Evolutionary conservation across 345 rosid species (phyloP).

Genomic region (Triadica sebifera): DNA sequence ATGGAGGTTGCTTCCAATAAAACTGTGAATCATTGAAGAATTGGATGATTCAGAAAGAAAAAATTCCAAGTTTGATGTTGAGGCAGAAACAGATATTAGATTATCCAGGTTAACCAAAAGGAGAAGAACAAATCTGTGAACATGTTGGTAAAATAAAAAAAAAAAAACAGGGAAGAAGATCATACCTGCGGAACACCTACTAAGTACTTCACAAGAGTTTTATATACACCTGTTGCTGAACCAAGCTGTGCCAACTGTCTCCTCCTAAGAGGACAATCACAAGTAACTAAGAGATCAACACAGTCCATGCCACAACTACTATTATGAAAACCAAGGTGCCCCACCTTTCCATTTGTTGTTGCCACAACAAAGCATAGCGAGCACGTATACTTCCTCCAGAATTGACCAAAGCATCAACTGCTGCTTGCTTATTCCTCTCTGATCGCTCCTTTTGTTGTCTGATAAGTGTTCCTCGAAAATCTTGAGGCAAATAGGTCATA

Average conservation of each 20-base stretch:
- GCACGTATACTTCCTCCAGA: slow-evolving; percentile 82
- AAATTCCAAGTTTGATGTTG: neutral
- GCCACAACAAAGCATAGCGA: slow-evolving; percentile 82
- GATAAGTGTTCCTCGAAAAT: slow-evolving; percentile 86
- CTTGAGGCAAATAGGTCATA: slow-evolving; percentile 99
- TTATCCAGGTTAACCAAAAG: neutral
- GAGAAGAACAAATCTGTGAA: neutral
- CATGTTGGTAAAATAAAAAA: slow-evolving; percentile 11
- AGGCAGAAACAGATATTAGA: neutral
- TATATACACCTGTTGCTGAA: slow-evolving; percentile 95
- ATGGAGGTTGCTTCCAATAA: neutral
- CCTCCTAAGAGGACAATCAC: slow-evolving; percentile 54
- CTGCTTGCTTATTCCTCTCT: slow-evolving; percentile 97
- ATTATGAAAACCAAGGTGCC: slow-evolving; percentile 20
- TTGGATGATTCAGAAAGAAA: neutral
- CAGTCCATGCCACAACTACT: slow-evolving; percentile 6
- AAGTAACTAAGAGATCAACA: slow-evolving; percentile 19
- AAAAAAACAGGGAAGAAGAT: neutral
- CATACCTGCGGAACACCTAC: slow-evolving; percentile 98
- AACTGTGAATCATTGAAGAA: neutral
- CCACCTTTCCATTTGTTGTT: slow-evolving; percentile 95
- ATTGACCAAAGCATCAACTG: slow-evolving; percentile 71
- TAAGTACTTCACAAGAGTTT: slow-evolving; percentile 94
- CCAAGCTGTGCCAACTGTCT: slow-evolving; percentile 94
- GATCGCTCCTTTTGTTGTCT: slow-evolving; percentile 90